Percentiles rank a stretch among this genome's conserved stretches.
Evolutionary conservation across 768 basidiomycete genomes (phyloP).

Genomic region (Agrocybe praecox): DNA sequence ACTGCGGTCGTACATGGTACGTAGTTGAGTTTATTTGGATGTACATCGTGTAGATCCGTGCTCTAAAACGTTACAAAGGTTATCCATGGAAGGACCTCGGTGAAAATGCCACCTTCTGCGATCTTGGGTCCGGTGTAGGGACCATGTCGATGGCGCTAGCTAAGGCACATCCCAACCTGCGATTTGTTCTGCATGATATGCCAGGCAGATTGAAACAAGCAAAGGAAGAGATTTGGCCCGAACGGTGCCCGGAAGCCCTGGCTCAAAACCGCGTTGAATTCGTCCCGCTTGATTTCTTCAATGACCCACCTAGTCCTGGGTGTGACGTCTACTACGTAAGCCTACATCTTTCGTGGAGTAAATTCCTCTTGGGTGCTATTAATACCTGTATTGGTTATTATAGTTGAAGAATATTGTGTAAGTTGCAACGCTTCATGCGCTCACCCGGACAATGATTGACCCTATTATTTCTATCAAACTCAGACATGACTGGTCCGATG

Average conservation of each 20-base stretch:
- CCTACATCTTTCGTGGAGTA: no score
- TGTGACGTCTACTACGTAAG: conserved; percentile 46
- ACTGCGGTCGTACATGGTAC: conserved; percentile 8
- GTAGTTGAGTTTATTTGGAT: no score
- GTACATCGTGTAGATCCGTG: no score
- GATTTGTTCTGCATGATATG: conserved; percentile 39
- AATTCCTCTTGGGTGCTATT: no score
- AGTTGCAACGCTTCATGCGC: neutral
- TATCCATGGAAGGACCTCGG: conserved; percentile 36
- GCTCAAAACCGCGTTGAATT: conserved; percentile 36
- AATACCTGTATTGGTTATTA: no score
- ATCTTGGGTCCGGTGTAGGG: conserved; percentile 43
- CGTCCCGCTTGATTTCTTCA: conserved; percentile 40
- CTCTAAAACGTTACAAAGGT: conserved; percentile 15
- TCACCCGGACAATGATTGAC: neutral
- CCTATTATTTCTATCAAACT: neutral
- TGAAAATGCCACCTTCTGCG: conserved; percentile 32
- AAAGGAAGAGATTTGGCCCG: conserved; percentile 30
- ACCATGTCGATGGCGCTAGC: conserved; percentile 32
- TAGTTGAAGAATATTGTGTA: neutral
- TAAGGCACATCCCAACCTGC: conserved; percentile 33
- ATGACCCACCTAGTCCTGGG: conserved; percentile 32
- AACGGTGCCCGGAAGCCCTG: conserved; percentile 35
- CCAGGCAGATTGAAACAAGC: conserved; percentile 32
- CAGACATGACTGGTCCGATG: conserved; percentile 40